A percentile compares a stretch with the other conserved stretches of the same genome.
Conservation (phyloP, 2,329 filamentous ascomycete genomes). For the Venturia carpophila region DNA sequence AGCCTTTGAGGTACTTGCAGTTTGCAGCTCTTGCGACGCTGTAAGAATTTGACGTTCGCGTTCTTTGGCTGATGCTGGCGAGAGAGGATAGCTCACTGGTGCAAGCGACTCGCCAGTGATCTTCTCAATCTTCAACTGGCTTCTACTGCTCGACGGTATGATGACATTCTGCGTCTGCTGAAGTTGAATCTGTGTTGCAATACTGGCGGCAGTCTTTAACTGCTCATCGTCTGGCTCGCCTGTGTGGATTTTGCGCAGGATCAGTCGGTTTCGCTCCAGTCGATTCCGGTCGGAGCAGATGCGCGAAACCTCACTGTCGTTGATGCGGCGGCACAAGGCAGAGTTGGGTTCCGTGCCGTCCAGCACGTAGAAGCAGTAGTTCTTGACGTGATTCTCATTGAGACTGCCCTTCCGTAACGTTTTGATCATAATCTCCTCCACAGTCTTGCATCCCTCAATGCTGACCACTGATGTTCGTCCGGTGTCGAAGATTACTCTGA, state of each 20-base stretch:
- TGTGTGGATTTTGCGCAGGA: slow-evolving; percentile 83
- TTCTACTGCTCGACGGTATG: slow-evolving; percentile 62
- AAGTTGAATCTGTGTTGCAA: slow-evolving; percentile 74
- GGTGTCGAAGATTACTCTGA: slow-evolving; percentile 85
- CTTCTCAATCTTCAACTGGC: slow-evolving; percentile 81
- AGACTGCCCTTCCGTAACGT: slow-evolving; percentile 82
- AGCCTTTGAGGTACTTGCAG: slow-evolving; percentile 21
- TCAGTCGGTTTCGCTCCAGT: slow-evolving; percentile 81
- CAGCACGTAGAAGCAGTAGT: slow-evolving; percentile 94
- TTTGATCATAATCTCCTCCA: slow-evolving; percentile 85
- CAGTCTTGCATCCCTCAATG: slow-evolving; percentile 81
- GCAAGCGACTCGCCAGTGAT: slow-evolving; percentile 82
- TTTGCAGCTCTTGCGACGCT: not conserved
- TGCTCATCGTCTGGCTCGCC: slow-evolving; percentile 85
- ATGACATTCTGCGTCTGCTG: slow-evolving; percentile 57
- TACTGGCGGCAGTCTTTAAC: slow-evolving; percentile 76
- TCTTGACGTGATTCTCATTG: slow-evolving; percentile 83
- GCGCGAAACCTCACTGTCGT: slow-evolving; percentile 80
- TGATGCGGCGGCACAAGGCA: slow-evolving; percentile 69
- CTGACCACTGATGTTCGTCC: slow-evolving; percentile 91
- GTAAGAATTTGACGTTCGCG: slow-evolving; percentile 45
- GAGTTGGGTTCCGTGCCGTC: slow-evolving; percentile 78
- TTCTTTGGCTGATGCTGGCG: slow-evolving; percentile 61
- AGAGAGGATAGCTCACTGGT: slow-evolving; percentile 77
- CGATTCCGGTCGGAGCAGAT: slow-evolving; percentile 81